Conservation (phyloP, 75 land plant genomes). For the Isoetes taiwanensis region DNA sequence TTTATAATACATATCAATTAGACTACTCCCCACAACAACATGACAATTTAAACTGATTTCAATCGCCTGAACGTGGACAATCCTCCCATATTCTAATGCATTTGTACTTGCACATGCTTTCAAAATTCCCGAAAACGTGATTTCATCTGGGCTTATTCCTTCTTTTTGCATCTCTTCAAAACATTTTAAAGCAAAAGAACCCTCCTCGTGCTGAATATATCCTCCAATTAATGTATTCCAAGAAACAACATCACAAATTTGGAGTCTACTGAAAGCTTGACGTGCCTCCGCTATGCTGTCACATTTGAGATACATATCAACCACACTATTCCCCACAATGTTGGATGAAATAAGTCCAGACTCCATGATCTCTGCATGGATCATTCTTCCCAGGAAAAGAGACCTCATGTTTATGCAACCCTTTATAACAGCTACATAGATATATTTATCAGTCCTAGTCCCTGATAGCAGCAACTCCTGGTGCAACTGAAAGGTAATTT, state of each 20-base stretch:
- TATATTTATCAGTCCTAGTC: too few species aligned
- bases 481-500: constrained; percentile 24
- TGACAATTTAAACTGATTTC: neutral
- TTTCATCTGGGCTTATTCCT: constrained; percentile 24
- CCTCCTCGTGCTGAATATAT: constrained; percentile 19
- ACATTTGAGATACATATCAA: constrained; percentile 8
- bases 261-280: neutral
- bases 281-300: constrained; percentile 3
- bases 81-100: neutral
- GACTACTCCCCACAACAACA: neutral
- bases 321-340: constrained; percentile 16
- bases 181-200: constrained; percentile 19
- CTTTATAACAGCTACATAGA: too few species aligned
- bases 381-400: neutral
- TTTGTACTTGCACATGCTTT: constrained; percentile 3
- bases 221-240: constrained; percentile 48
- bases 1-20: constrained; percentile 1
- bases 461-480: too few species aligned
- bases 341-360: neutral
- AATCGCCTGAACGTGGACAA: constrained; percentile 7
- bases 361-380: neutral
- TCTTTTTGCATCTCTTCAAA: constrained; percentile 28
- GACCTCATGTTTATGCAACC: too few species aligned
- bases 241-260: constrained; percentile 22
- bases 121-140: constrained; percentile 30